Base-by-base conservation (phyloP, 2,329 filamentous ascomycete genomes). In the Tetracladium maxilliforme region DNA sequence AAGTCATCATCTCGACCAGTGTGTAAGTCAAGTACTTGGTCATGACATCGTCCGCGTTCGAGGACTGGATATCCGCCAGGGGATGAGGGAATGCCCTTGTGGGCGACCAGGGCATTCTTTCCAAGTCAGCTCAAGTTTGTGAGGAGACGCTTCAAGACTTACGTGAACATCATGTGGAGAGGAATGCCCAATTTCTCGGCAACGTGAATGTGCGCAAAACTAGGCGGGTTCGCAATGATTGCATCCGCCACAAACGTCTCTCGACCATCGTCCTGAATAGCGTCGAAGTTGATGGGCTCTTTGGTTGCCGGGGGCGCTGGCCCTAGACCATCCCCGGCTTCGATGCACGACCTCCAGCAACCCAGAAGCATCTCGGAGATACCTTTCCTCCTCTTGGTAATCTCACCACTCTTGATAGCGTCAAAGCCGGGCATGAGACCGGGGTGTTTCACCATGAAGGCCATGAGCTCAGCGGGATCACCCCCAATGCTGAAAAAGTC, bases 371-470 rank as follows among this genome's bases (percentile, higher is more conserved):
- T 86, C 31, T 82, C 66, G 30, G 73, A 70, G 33, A 92, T 83
- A 10, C 77, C 79, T 33, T 66, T 71, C 16, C 82, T 64, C 16
- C 81, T 62, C 47, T 74, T 77, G 21, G 67, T 73, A 24, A 92
- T 69, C 42, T 90, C 82, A 6, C 82, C 82, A 34, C 65, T 78
- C 31, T 71, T 73, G 24, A 92, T 50, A 2, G 78, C 73, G 24
- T 86, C 75, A 30, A 87, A 69, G 1, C 77, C 77, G 2, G 83
- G 83, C 74, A 92, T 82, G 16, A 92, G 56, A 0, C 82, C 80
- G 0, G 83, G 81, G 37, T 90, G 79, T 48, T 86, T 86, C 22
- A 90, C 82, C 82, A 92, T 92, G 40, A 87, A 92, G 4, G 82
- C 80, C 78, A 83, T 84, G 21, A 83, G 56, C 39, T 79, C 67